These are phyloP conservation scores for Naganishia randhawae DNA, from an alignment of 768 basidiomycete genomes.

Conservation along the genomic window DNA sequence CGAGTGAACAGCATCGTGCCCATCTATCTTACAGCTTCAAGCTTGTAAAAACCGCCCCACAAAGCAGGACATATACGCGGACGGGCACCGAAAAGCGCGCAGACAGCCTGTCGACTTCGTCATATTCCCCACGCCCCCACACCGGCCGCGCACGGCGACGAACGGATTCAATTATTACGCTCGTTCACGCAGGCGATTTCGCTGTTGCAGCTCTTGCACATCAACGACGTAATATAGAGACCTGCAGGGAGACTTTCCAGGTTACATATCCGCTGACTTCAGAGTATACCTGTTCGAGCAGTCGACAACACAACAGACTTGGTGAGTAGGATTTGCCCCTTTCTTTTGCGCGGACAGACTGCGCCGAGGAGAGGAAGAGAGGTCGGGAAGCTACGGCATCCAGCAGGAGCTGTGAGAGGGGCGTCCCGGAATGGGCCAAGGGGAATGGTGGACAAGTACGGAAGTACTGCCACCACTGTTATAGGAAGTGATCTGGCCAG, in stretches of 20 bases:
- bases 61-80: no score
- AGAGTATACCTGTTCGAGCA: background rate
- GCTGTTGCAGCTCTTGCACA: background rate
- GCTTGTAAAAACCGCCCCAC: no score
- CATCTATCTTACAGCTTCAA: no score
- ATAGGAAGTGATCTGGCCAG: background rate
- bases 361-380: background rate
- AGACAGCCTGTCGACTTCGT: conserved; percentile 1
- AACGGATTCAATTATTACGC: background rate
- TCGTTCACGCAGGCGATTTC: conserved; percentile 14
- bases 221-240: no score
- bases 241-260: no score
- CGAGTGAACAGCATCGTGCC: no score
- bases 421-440: no score
- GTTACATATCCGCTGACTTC: background rate
- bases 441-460: no score
- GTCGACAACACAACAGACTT: background rate
- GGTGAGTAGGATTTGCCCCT: background rate
- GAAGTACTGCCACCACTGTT: no score
- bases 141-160: background rate
- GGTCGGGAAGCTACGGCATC: background rate
- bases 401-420: background rate
- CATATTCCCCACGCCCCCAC: conserved; percentile 13
- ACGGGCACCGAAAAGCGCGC: no score
- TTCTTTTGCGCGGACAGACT: background rate